A percentile compares a stretch with the other conserved stretches of the same genome.
Evolutionary conservation across 306 rosid species (phyloP).

Genomic region (Lablab purpureus): DNA sequence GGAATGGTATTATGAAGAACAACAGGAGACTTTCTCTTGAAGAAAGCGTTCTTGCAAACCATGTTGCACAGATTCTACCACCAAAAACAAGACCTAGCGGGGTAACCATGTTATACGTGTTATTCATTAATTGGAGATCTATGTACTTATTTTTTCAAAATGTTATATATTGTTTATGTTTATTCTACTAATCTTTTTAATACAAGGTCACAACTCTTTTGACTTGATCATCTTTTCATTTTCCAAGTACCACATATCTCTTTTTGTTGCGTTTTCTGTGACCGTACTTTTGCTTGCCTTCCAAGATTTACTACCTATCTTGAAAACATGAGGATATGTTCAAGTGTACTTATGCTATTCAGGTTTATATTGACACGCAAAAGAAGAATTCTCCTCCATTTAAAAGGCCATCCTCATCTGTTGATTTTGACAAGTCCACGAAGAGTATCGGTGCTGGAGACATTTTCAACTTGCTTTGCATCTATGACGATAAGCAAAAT

Average conservation of each 20-base stretch:
- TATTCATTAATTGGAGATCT: no score
- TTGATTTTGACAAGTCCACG: constrained; percentile 50
- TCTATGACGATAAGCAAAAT: constrained; percentile 50
- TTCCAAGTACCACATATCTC: not conserved
- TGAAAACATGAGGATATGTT: not conserved
- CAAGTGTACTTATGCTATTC: constrained; percentile 35
- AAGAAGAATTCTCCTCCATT: constrained; percentile 48
- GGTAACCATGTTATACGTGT: constrained; percentile 59
- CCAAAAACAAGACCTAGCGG: constrained; percentile 51
- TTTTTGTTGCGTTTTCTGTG: not conserved
- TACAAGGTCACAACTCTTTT: not conserved
- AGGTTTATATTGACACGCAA: constrained; percentile 61
- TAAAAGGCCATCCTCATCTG: constrained; percentile 49
- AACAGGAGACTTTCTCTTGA: constrained; percentile 75
- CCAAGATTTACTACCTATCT: constrained; percentile 1
- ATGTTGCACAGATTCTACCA: constrained; percentile 47
- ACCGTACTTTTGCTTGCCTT: not conserved
- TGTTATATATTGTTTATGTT: no score
- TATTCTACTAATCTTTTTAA: not conserved
- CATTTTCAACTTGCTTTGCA: constrained; percentile 15
- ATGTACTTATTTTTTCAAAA: not conserved
- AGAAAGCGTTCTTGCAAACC: constrained; percentile 67
- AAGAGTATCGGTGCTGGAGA: constrained; percentile 41
- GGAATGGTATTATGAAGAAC: constrained; percentile 46
- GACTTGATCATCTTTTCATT: not conserved